Conservation (phyloP, 345 rosid genomes). For the Brassica cretica region DNA sequence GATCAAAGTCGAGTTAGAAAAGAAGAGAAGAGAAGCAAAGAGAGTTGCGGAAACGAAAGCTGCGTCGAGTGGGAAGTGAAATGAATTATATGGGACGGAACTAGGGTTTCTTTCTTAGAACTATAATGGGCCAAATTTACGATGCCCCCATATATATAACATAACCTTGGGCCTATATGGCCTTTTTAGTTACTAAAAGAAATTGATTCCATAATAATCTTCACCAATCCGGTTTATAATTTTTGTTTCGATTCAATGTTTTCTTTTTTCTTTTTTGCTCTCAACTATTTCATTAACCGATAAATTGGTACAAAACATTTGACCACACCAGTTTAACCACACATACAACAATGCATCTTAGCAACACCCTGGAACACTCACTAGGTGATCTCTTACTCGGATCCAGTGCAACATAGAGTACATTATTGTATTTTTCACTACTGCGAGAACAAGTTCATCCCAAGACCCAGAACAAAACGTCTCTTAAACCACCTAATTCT, state of each 20-base stretch:
- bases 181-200: not conserved
- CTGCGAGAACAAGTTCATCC: not conserved
- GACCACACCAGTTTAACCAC: not conserved
- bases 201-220: too few species aligned
- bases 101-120: constrained; percentile 14
- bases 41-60: constrained; percentile 26
- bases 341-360: not conserved
- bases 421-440: not conserved
- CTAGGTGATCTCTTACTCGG: not conserved
- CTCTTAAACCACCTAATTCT: too few species aligned
- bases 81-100: not conserved
- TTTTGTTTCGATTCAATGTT: too few species aligned
- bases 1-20: constrained; percentile 6
- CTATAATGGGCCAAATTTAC: not conserved
- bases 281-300: too few species aligned
- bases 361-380: not conserved
- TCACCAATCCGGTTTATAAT: not conserved
- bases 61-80: constrained; percentile 16
- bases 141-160: not conserved
- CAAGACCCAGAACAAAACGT: too few species aligned
- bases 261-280: too few species aligned
- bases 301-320: too few species aligned
- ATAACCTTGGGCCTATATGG: not conserved
- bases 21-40: not conserved
- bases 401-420: not conserved